phyloP scores from a whole-genome alignment of 176 grass and related monocot species.

The Rhipidocladum racemiflorum region DNA sequence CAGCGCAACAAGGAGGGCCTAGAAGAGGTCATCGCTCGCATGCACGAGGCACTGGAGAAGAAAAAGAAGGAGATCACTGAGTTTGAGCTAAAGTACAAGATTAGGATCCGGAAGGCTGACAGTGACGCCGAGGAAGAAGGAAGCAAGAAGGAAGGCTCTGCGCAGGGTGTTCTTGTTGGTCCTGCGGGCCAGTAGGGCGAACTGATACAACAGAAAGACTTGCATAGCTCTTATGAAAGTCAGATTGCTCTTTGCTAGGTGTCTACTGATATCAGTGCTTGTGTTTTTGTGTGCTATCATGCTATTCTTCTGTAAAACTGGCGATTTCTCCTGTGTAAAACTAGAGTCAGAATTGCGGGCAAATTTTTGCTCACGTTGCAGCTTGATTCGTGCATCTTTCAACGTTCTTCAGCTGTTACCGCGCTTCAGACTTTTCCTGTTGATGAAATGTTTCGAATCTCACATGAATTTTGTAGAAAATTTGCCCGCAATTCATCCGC shows the following conservation, averaged over 20 bases:
- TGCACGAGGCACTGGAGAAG: constrained; percentile 74
- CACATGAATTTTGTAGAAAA: not conserved
- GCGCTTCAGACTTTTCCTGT: not conserved
- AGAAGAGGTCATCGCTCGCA: constrained; percentile 66
- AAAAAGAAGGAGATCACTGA: constrained; percentile 77
- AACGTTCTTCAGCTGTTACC: not conserved
- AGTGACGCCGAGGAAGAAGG: constrained; percentile 33
- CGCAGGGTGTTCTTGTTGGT: constrained; percentile 84
- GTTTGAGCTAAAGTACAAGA: constrained; percentile 93
- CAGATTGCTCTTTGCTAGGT: constrained; percentile 1
- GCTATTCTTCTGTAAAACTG: not conserved
- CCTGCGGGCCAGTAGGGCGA: constrained; percentile 42
- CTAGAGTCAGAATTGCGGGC: no score
- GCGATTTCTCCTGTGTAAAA: constrained; percentile 1
- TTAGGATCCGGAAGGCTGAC: constrained; percentile 66
- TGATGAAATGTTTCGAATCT: not conserved
- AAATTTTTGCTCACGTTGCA: not conserved
- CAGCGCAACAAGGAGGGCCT: constrained; percentile 83
- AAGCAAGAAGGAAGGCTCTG: constrained; percentile 58
- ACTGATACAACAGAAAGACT: not conserved
- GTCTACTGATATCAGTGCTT: not conserved
- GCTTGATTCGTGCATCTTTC: not conserved
- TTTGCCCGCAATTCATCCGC: not conserved
- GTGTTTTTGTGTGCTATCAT: not conserved
- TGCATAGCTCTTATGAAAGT: not conserved